Evolutionary conservation across 179 eudicot genomes (phyloP).

Genomic region (Kewa caespitosa): DNA sequence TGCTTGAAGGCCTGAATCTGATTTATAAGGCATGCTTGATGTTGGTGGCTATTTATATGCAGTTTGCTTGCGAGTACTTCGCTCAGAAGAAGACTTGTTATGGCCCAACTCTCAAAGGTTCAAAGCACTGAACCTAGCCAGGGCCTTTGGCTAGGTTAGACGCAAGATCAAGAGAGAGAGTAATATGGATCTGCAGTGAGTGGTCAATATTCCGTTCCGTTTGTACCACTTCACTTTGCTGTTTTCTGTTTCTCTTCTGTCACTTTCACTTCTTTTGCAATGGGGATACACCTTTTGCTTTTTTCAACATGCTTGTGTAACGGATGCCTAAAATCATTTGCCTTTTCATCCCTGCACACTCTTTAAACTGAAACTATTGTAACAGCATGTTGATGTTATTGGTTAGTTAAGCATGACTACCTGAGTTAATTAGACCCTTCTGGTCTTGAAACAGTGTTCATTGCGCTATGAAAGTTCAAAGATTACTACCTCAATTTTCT

Average conservation of each 20-base stretch:
- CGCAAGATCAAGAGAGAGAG: not conserved
- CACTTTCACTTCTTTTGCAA: slow-evolving; percentile 16
- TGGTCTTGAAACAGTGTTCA: not conserved
- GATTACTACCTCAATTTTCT: not conserved
- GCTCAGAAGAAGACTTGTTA: not conserved
- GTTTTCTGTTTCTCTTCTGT: slow-evolving; percentile 4
- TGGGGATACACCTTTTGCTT: not conserved
- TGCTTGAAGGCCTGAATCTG: not conserved
- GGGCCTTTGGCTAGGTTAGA: slow-evolving; percentile 17
- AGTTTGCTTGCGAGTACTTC: not conserved
- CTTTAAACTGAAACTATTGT: not conserved
- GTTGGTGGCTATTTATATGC: slow-evolving; percentile 14
- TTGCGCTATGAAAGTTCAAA: not conserved
- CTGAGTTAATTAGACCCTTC: not conserved
- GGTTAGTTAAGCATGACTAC: not conserved
- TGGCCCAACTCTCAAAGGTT: not conserved
- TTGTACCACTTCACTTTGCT: slow-evolving; percentile 6
- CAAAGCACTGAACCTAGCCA: slow-evolving; percentile 19
- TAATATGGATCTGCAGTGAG: slow-evolving; percentile 3
- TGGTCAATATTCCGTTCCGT: slow-evolving; percentile 2
- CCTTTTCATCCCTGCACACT: not conserved
- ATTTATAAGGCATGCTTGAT: not conserved
- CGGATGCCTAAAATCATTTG: not conserved
- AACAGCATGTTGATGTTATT: not conserved
- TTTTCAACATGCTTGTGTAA: not conserved